phyloP scores from a whole-genome alignment of 164 flowering plant species.

The Vitis labrusca region DNA sequence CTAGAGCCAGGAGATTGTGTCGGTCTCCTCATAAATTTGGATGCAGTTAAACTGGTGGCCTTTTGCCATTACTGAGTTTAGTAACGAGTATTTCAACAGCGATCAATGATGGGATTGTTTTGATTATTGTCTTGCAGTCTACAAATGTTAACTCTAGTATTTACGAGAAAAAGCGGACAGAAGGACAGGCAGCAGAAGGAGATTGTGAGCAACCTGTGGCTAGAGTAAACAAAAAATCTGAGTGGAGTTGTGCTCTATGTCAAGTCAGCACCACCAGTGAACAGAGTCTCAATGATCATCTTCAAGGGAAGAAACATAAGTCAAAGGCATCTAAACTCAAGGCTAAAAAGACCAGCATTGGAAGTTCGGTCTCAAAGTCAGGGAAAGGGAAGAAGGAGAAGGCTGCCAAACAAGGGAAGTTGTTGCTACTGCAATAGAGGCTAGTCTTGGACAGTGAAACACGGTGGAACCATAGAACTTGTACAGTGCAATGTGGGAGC shows the following conservation, averaged over 20 bases:
- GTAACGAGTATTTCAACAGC: no score
- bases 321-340: neutral
- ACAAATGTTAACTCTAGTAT: neutral
- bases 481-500: no score
- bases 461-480: no score
- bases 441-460: no score
- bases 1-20: neutral
- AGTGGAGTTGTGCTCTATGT: conserved; percentile 17
- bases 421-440: no score
- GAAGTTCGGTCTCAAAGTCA: neutral
- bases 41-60: no score
- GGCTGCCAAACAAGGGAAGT: neutral
- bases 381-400: neutral
- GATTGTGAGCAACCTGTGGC: neutral
- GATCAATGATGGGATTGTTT: no score
- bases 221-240: neutral
- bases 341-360: neutral
- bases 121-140: neutral
- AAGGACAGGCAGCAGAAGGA: neutral
- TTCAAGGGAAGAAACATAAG: no score
- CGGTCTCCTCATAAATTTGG: no score
- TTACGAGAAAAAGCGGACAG: neutral
- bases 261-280: conserved; percentile 8
- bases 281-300: neutral
- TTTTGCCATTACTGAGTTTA: no score